Base-by-base conservation (phyloP, 2,329 filamentous ascomycete genomes). In the Arachnopeziza araneosa region DNA sequence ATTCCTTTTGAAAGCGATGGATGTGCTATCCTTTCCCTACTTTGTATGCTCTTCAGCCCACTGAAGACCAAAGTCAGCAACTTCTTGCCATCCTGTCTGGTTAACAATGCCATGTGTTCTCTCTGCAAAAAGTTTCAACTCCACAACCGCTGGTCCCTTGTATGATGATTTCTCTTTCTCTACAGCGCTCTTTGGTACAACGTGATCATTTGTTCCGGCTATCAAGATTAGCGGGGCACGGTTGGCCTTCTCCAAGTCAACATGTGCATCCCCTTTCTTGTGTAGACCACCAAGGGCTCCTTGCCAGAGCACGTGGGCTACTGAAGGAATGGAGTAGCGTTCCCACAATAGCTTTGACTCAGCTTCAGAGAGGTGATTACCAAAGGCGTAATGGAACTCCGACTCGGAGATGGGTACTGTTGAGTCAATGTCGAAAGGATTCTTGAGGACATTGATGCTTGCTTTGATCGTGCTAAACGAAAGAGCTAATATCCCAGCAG, bases 341-440 rank as follows among this genome's bases (percentile, higher is more conserved):
- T 65, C 60, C 57, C 60, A 69, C 1, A 64, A 50, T 9, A 50
- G 52, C n/a, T 59, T 62, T 32, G 61, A 65, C 48, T 66, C 63
- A 1, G 55, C 54, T 10, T 52, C 50, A 10, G 57, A 50, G 17
- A 66, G 57, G 21, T 67, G 62, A 21, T 69, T 69, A 23, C 59
- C 63, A 50, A 69, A 69, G 17, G 61, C 63, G 52, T 66, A 66
- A 55, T 64, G 66, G 50, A 68, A 69, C n/a, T 67, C 56, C 0
- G 55, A 52, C 19, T 60, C 63, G 10, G 62, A 59, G 9, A 69
- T 66, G 1, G 62, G 57, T 1, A 68, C 60, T 3, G 63, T 61
- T 32, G 23, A 57, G 22, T 60, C 58, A 2, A 60, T 63, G 2
- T 64, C 62, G 48, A 68, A 62, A 1, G 64, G 65, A 50, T 66